Evolutionary conservation across 805 yeast species (phyloP).

Genomic region (Schwanniomyces polymorphus): DNA sequence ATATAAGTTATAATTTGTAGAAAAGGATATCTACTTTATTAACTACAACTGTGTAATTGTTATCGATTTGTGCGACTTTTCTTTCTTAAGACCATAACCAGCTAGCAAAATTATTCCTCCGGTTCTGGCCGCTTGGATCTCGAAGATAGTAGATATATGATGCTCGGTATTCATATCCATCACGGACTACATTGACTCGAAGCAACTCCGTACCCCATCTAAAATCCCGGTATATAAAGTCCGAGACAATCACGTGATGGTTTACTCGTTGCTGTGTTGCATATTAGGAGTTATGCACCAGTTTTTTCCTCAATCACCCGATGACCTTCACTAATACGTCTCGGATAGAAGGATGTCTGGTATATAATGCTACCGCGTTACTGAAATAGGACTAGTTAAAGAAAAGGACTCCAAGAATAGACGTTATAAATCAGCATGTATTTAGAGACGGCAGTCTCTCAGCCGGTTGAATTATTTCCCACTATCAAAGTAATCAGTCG

Average conservation of each 20-base stretch:
- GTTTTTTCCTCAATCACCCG: conserved; percentile 1
- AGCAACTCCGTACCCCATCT: not conserved
- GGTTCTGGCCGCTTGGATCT: no score
- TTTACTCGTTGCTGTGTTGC: not conserved
- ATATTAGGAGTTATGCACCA: not conserved
- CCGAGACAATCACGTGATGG: not conserved
- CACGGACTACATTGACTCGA: not conserved
- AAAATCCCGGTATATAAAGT: not conserved
- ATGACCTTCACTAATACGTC: not conserved
- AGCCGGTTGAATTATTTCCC: not conserved
- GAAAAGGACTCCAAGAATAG: not conserved
- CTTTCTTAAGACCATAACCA: no score
- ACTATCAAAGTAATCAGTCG: not conserved
- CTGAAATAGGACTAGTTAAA: not conserved
- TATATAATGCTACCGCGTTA: not conserved
- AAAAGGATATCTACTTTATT: no score
- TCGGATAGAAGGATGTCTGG: conserved; percentile 7
- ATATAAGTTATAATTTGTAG: no score
- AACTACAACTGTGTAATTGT: no score
- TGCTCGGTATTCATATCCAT: not conserved
- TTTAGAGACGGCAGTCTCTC: not conserved
- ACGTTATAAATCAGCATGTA: not conserved
- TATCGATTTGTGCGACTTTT: no score
- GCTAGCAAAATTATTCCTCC: no score
- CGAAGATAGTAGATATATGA: no score